Evolutionary conservation across 768 basidiomycete species (phyloP), one percentile per base, ranked within the genome.

Genomic region (Porphyrellus cyaneotinctus): DNA sequence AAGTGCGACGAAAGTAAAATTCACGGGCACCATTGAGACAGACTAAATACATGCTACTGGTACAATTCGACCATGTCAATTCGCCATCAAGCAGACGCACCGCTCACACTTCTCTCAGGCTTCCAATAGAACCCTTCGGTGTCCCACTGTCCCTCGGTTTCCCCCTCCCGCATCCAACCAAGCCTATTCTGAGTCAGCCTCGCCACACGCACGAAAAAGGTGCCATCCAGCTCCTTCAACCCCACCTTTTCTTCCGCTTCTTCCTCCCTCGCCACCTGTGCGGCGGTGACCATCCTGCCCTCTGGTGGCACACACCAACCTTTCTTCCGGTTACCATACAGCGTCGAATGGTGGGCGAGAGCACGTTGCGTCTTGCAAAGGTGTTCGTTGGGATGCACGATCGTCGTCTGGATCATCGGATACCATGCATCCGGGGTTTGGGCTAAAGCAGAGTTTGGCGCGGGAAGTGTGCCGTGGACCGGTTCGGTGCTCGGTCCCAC

Each of bases 321-420:
- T 8, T 46, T 49, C 50, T 49, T 49, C 6, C 76, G 69, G 17
- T 52, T 48, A 5, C 80, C 81, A 47, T 78, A 84, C 47, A 75
- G 32, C 5, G 58, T 53, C 3, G 71, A 70, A 49, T 72, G 76
- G 58, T 80, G 77, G 6, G 72, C 68, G 28, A 83, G 67, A 12
- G 81, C 71, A 31, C 82, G 74, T 56, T 77, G 75, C 12, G 70
- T 53, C 63, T 81, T 77, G 65, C 67, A 72, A 36, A 71, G 59
- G 65, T 82, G 78, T 52, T 86, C 83, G 53, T 84, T 79, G 0
- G 81, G 81, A 56, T 85, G 77, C 2, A 76, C 74, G 23, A 84
- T 66, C 1, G 77, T 69, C 5, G 74, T 75, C 59, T 82, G 74
- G 37, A 85, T 60, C 49, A 87, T 64, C 15, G 78, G 73, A 14